Evolutionary conservation across 2,329 filamentous ascomycete species (phyloP).

Genomic region (Arthrobotrys sinensis): DNA sequence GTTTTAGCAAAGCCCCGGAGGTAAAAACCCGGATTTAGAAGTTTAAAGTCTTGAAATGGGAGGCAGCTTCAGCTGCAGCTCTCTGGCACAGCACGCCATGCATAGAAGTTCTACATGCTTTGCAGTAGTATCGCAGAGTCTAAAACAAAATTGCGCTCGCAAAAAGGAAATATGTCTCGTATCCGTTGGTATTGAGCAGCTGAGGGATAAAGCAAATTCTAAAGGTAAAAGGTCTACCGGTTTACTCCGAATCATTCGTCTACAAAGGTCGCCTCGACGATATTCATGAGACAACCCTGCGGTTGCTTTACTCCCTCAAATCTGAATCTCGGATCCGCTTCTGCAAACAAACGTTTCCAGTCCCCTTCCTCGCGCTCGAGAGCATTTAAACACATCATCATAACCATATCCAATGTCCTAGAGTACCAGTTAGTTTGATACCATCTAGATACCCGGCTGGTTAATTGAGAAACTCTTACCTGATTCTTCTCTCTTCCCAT

Average conservation of each 20-base stretch:
- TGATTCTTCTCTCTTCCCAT: slow-evolving; percentile 64
- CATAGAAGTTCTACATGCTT: not conserved
- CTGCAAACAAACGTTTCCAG: slow-evolving; percentile 65
- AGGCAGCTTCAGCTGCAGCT: not conserved
- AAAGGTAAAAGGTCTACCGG: not conserved
- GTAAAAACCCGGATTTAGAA: slow-evolving; percentile 1
- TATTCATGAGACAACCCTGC: slow-evolving; percentile 58
- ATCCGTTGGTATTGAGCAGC: not conserved
- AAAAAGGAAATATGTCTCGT: slow-evolving; percentile 14
- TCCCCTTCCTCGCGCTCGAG: slow-evolving; percentile 66
- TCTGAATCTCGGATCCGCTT: slow-evolving; percentile 63
- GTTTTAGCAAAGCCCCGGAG: not conserved
- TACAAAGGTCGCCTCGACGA: slow-evolving; percentile 59
- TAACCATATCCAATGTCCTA: slow-evolving; percentile 66
- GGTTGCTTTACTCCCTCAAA: slow-evolving; percentile 53
- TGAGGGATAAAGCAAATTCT: not conserved
- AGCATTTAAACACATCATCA: slow-evolving; percentile 67
- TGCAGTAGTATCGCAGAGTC: not conserved
- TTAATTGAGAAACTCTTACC: slow-evolving; percentile 33
- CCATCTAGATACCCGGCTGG: slow-evolving; percentile 1
- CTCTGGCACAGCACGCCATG: slow-evolving; percentile 9
- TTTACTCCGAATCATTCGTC: slow-evolving; percentile 19
- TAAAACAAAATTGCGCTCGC: not conserved
- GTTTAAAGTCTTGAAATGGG: not conserved
- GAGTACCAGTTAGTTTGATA: slow-evolving; percentile 60